Conservation (phyloP, 768 basidiomycete genomes). For the Sarcodon sp. region DNA sequence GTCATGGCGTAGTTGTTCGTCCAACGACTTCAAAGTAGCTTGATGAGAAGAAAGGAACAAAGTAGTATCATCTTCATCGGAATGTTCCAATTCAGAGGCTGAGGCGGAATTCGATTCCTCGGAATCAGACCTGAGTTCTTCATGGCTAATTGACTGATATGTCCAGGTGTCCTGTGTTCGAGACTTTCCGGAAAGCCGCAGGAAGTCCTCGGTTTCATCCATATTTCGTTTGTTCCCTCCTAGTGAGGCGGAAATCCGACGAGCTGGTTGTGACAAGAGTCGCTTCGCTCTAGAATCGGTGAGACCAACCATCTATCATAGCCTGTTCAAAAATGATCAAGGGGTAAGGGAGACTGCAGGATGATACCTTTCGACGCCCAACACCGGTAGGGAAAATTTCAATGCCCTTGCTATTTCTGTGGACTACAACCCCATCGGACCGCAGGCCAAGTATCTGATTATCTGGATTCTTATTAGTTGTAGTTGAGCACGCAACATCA, state of each 20-base stretch:
- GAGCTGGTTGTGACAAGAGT: background rate
- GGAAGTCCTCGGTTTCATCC: background rate
- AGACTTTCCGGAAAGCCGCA: background rate
- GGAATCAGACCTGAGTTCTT: background rate
- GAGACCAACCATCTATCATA: background rate
- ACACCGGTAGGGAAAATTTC: background rate
- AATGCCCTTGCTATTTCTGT: background rate
- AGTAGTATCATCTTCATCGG: background rate
- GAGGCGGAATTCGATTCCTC: background rate
- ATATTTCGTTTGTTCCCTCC: background rate
- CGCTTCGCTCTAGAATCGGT: background rate
- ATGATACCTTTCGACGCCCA: background rate
- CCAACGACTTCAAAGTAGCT: slow-evolving; percentile 42
- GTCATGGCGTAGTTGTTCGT: slow-evolving; percentile 35
- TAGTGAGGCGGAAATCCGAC: background rate
- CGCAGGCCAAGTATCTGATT: background rate
- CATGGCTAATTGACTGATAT: background rate
- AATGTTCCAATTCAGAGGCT: background rate
- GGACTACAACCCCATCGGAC: background rate
- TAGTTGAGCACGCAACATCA: background rate
- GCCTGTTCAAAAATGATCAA: background rate
- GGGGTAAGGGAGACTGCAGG: background rate
- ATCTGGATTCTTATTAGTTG: background rate
- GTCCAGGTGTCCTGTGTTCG: background rate
- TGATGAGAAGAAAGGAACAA: slow-evolving; percentile 28